phyloP scores from a whole-genome alignment of 129 eudicot genomes.

The Logfia minima region DNA sequence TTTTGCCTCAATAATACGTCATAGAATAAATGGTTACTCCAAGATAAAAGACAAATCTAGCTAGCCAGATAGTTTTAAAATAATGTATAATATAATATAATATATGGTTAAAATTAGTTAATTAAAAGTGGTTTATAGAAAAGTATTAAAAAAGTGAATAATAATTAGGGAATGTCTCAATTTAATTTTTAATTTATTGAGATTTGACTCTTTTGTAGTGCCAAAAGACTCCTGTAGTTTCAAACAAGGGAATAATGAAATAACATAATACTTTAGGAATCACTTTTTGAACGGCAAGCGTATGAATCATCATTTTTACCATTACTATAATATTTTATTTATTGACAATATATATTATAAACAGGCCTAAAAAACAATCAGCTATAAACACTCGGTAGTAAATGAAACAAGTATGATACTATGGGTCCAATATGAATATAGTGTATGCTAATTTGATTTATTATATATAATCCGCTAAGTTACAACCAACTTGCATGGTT shows the following conservation, averaged over 20 bases:
- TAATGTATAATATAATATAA: not conserved
- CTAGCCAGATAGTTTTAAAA: not conserved
- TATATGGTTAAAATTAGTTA: not conserved
- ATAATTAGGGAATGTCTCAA: not conserved
- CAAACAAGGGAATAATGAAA: not conserved
- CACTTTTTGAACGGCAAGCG: not conserved
- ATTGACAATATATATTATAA: no score
- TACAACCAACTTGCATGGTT: no score
- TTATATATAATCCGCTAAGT: no score
- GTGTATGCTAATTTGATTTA: no score
- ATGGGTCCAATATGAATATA: no score
- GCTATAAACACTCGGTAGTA: no score
- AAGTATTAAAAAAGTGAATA: not conserved
- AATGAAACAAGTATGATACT: no score
- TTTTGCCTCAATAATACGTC: no score
- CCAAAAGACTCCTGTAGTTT: slow-evolving; percentile 15
- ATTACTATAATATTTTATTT: no score
- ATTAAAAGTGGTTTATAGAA: not conserved
- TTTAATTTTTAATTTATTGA: not conserved
- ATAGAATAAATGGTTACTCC: not conserved
- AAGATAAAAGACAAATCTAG: not conserved
- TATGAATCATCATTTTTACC: not conserved
- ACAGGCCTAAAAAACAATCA: no score
- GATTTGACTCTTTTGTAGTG: slow-evolving; percentile 18
- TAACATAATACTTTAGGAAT: not conserved